Percentiles rank a stretch among this genome's conserved stretches.
Evolutionary conservation across 2,329 filamentous ascomycete species (phyloP).

Genomic region (Colletotrichum eremochloae): DNA sequence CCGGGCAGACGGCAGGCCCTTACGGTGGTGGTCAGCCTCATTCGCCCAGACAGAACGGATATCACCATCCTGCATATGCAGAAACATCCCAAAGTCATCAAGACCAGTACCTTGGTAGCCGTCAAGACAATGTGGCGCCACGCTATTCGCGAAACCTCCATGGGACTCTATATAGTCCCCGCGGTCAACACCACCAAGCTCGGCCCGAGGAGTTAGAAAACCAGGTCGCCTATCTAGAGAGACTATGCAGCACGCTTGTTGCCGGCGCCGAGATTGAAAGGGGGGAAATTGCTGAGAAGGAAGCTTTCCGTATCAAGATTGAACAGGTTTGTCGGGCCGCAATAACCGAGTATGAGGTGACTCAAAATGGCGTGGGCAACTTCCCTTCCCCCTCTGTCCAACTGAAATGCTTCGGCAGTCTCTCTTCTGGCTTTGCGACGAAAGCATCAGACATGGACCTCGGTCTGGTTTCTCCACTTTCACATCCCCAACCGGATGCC

Average conservation of each 20-base stretch:
- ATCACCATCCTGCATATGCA: conserved; percentile 43
- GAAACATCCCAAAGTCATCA: conserved; percentile 22
- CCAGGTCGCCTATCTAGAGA: conserved; percentile 64
- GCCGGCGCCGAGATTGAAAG: conserved; percentile 72
- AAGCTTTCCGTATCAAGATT: conserved; percentile 75
- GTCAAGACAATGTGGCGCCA: conserved; percentile 27
- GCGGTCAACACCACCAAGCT: conserved; percentile 47
- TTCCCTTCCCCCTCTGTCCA: conserved; percentile 71
- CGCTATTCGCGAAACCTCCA: conserved; percentile 43
- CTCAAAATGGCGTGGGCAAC: conserved; percentile 53
- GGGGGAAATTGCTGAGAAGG: conserved; percentile 77
- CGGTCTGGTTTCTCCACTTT: conserved; percentile 77
- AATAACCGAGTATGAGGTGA: conserved; percentile 65
- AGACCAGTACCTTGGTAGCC: conserved; percentile 8
- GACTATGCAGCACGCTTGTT: conserved; percentile 63
- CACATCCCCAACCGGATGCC: conserved; percentile 65
- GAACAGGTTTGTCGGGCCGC: conserved; percentile 74
- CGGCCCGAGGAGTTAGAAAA: conserved; percentile 61
- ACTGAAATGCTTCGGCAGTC: conserved; percentile 84
- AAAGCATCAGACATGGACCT: conserved; percentile 94
- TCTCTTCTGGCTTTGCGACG: conserved; percentile 87
- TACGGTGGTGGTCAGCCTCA: conserved; percentile 19
- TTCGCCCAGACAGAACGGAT: conserved; percentile 46
- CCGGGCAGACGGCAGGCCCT: conserved; percentile 13
- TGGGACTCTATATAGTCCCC: conserved; percentile 50